Conservation (phyloP, 2,329 filamentous ascomycete genomes). For the Fusarium verticillioides region DNA sequence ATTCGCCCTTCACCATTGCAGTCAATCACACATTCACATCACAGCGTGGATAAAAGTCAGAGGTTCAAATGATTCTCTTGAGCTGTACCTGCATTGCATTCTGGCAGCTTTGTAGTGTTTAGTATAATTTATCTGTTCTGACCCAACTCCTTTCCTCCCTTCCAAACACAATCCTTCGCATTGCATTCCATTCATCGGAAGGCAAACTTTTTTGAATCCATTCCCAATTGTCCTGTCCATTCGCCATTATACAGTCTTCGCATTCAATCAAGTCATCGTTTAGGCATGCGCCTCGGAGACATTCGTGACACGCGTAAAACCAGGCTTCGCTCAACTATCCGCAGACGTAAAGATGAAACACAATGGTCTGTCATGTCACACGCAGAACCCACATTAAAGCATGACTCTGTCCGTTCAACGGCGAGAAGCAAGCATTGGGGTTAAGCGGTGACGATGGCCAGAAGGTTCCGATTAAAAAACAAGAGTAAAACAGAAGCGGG, state of each 20-base stretch:
- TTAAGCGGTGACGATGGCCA: slow-evolving; percentile 23
- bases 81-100: slow-evolving; percentile 44
- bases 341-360: neutral
- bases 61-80: slow-evolving; percentile 36
- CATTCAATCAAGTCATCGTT: slow-evolving; percentile 35
- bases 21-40: neutral
- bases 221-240: slow-evolving; percentile 4
- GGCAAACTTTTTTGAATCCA: slow-evolving; percentile 35
- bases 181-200: slow-evolving; percentile 33
- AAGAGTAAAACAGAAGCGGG: slow-evolving; percentile 24
- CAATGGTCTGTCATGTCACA: slow-evolving; percentile 20
- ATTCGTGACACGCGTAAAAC: slow-evolving; percentile 36
- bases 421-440: slow-evolving; percentile 29
- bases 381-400: slow-evolving; percentile 28
- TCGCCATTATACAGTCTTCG: slow-evolving; percentile 39
- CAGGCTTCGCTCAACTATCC: slow-evolving; percentile 26
- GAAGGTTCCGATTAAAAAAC: slow-evolving; percentile 33
- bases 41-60: neutral
- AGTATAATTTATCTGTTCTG: slow-evolving; percentile 43
- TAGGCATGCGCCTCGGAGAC: slow-evolving; percentile 26
- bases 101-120: slow-evolving; percentile 43
- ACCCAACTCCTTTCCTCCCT: slow-evolving; percentile 28
- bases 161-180: slow-evolving; percentile 18
- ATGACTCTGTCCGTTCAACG: slow-evolving; percentile 43
- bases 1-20: no score